Percentiles rank a stretch among this genome's conserved stretches.
phyloP scores from a whole-genome alignment of 345 rosid species.

The Citrus mangshanensis region DNA sequence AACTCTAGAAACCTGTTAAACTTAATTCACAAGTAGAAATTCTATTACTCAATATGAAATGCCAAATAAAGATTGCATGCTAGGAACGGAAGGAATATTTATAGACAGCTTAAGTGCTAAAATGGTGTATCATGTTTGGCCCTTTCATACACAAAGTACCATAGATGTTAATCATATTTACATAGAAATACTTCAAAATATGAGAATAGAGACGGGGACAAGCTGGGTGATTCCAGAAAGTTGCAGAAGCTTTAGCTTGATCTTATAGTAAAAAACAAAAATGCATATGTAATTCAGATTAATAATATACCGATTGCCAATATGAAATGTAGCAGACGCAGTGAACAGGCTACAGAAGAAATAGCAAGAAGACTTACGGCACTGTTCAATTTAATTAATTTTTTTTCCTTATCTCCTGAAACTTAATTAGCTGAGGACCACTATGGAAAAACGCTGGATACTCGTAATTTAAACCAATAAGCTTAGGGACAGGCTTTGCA shows the following conservation, averaged over 20 bases:
- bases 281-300: slow-evolving; percentile 2
- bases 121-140: background rate
- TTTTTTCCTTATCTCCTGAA: background rate
- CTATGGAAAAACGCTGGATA: background rate
- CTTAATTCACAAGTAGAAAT: background rate
- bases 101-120: background rate
- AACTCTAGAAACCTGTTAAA: background rate
- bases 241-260: background rate
- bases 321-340: background rate
- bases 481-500: background rate
- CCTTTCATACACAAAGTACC: background rate
- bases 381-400: background rate
- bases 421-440: background rate
- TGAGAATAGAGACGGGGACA: background rate
- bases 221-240: background rate
- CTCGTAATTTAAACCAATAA: background rate
- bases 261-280: slow-evolving; percentile 4
- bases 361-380: background rate
- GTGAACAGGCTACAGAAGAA: background rate
- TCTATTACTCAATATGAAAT: background rate
- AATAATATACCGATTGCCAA: background rate
- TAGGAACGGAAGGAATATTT: background rate
- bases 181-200: background rate
- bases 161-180: background rate
- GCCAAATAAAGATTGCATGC: background rate